A percentile compares a stretch with the other conserved stretches of the same genome.
phyloP scores from a whole-genome alignment of 202 grass and related monocot species.

The Sporobolus alterniflorus region DNA sequence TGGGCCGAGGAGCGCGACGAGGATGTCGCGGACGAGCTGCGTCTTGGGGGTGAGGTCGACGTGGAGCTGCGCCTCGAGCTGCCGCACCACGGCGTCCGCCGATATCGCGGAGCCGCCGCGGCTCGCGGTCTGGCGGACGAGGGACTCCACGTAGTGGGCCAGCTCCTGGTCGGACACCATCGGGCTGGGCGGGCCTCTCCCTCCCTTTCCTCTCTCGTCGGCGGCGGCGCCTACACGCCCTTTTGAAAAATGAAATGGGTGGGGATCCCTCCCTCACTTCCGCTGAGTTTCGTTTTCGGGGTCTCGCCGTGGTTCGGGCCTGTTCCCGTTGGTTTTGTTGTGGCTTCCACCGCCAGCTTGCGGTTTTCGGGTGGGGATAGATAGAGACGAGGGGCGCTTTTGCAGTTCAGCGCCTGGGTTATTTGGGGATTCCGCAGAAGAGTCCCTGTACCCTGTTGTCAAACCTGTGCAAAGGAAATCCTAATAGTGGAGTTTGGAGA shows the following conservation, averaged over 20 bases:
- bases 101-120: conserved; percentile 48
- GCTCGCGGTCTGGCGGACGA: conserved; percentile 60
- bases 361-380: conserved; percentile 24
- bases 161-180: conserved; percentile 97
- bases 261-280: conserved; percentile 34
- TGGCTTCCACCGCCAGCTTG: conserved; percentile 21
- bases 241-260: conserved; percentile 49
- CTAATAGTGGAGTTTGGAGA: not conserved
- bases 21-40: conserved; percentile 82
- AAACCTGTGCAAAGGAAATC: not conserved
- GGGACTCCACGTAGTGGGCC: conserved; percentile 72
- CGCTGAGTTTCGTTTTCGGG: conserved; percentile 23
- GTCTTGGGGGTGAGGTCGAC: conserved; percentile 90
- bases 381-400: conserved; percentile 27
- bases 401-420: not conserved
- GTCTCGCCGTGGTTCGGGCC: conserved; percentile 11
- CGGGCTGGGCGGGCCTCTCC: not conserved
- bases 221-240: conserved; percentile 18
- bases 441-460: not conserved
- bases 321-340: conserved; percentile 10
- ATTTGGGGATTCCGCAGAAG: not conserved
- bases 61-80: conserved; percentile 76
- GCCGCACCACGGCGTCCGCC: conserved; percentile 60
- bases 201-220: not conserved
- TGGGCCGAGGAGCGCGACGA: conserved; percentile 70